Evolutionary conservation across 2,329 filamentous ascomycete species (phyloP).

Genomic region (Leptoxyphium fumago): DNA sequence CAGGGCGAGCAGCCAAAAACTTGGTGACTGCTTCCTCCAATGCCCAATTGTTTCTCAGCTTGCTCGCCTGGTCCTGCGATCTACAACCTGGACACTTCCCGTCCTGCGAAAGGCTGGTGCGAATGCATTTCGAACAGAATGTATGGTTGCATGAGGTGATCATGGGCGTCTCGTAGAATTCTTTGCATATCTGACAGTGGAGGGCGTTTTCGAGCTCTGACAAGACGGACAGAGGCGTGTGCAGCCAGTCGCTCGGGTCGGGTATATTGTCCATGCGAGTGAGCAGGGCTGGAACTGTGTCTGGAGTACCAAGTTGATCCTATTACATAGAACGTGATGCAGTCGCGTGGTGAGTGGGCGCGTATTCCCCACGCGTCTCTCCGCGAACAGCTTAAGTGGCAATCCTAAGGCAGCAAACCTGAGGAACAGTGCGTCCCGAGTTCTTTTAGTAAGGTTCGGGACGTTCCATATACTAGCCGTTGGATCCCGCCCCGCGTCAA

Average conservation of each 20-base stretch:
- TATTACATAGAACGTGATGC: too few species aligned
- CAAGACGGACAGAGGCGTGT: conserved; percentile 52
- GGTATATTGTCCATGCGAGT: conserved; percentile 31
- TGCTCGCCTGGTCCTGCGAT: conserved; percentile 63
- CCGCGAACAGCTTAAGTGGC: too few species aligned
- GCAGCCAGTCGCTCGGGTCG: conserved; percentile 76
- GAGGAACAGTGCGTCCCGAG: too few species aligned
- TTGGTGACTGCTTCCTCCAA: conserved; percentile 72
- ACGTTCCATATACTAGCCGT: too few species aligned
- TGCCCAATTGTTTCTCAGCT: conserved; percentile 69
- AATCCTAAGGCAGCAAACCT: too few species aligned
- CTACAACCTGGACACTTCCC: conserved; percentile 82
- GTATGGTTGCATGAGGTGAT: conserved; percentile 90
- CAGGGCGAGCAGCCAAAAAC: conserved; percentile 52
- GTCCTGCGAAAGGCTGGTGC: conserved; percentile 66
- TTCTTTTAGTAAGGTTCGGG: too few species aligned
- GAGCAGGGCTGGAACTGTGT: too few species aligned
- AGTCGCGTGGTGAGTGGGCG: too few species aligned
- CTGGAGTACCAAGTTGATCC: too few species aligned
- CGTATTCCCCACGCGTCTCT: too few species aligned
- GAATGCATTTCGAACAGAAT: conserved; percentile 92
- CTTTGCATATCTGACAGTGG: conserved; percentile 94
- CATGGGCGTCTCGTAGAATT: conserved; percentile 90
- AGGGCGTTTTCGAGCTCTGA: conserved; percentile 66
- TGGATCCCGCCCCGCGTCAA: too few species aligned